Percentiles rank a stretch among this genome's conserved stretches.
Evolutionary conservation across 2,329 filamentous ascomycete genomes (phyloP).

Genomic region (Sporothrix pseudoabietina): DNA sequence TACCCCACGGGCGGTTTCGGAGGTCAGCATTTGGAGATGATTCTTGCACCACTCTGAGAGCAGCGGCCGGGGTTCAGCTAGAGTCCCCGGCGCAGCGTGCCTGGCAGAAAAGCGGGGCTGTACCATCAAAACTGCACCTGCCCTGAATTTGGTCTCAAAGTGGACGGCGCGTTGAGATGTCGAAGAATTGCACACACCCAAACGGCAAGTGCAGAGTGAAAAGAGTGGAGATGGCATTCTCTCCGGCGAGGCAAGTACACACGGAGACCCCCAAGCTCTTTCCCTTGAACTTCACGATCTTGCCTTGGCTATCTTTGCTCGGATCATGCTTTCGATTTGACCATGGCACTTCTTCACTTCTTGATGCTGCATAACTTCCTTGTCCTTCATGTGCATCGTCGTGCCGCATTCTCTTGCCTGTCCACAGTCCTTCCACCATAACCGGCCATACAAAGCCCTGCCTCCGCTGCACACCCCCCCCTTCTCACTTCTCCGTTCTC

Average conservation of each 20-base stretch:
- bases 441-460: not conserved
- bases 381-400: no score
- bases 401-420: not conserved
- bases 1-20: conserved; percentile 31
- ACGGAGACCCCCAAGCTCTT: not conserved
- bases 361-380: not conserved
- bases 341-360: not conserved
- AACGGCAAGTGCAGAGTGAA: not conserved
- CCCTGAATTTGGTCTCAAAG: not conserved
- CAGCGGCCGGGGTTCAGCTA: conserved; percentile 31
- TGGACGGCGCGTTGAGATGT: not conserved
- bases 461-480: not conserved
- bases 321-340: no score
- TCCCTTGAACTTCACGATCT: not conserved
- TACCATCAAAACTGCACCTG: not conserved
- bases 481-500: not conserved
- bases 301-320: not conserved
- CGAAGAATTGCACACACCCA: not conserved
- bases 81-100: conserved; percentile 30
- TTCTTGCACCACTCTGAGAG: not conserved
- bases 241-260: not conserved
- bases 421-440: not conserved
- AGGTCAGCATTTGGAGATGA: conserved; percentile 22
- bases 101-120: conserved; percentile 12
- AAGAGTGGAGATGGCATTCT: not conserved